Evolutionary conservation across 768 basidiomycete genomes (phyloP).

Genomic region (Cystobasidium onofrii): DNA sequence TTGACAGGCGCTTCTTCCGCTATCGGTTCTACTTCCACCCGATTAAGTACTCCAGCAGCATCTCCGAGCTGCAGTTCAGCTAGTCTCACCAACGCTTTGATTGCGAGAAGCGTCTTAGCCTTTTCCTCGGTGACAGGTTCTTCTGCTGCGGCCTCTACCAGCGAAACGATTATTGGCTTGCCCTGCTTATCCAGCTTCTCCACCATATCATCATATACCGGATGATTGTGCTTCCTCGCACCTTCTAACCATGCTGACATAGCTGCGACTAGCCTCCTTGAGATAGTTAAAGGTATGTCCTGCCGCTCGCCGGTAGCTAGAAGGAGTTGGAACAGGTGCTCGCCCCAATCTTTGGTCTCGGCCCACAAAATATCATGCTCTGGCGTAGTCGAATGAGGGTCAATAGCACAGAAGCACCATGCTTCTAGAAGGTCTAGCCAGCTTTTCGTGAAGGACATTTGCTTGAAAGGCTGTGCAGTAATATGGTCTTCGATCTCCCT

Average conservation of each 20-base stretch:
- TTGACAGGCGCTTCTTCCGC: neutral
- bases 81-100: neutral
- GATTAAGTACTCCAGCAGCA: neutral
- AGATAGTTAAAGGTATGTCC: neutral
- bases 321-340: neutral
- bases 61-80: neutral
- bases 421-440: slow-evolving; percentile 24
- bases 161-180: neutral
- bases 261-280: neutral
- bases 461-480: neutral
- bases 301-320: neutral
- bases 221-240: neutral
- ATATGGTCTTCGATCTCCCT: slow-evolving; percentile 21
- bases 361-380: slow-evolving; percentile 31
- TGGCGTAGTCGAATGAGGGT: slow-evolving; percentile 27
- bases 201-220: slow-evolving; percentile 1
- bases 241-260: slow-evolving; percentile 21
- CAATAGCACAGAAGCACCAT: slow-evolving; percentile 22
- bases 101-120: neutral
- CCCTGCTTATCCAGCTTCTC: neutral
- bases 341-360: slow-evolving; percentile 21
- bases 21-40: neutral
- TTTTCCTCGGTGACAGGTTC: slow-evolving; percentile 12
- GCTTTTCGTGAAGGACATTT: neutral
- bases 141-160: neutral